These are phyloP conservation scores for Irpex sp. DNA, from an alignment of 1,284 basidiomycete genomes.

Conservation along the genomic window DNA sequence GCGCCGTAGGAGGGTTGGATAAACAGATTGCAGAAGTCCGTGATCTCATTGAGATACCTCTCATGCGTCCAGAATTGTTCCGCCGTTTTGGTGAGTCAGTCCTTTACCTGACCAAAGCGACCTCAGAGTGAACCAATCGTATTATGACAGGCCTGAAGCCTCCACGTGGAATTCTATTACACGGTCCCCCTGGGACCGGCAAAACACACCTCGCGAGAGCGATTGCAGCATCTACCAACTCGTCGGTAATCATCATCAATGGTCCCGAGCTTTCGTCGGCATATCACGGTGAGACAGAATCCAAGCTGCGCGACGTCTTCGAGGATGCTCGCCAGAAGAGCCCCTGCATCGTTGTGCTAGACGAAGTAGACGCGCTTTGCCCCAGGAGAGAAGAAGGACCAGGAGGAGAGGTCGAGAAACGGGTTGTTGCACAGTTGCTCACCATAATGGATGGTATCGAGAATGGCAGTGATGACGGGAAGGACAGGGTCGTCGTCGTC, in stretches of 20 bases:
- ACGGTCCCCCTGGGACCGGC: constrained; percentile 92
- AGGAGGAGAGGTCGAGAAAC: constrained; percentile 91
- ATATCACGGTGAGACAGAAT: constrained; percentile 96
- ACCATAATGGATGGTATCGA: constrained; percentile 96
- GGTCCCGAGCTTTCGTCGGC: constrained; percentile 94
- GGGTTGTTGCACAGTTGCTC: constrained; percentile 93
- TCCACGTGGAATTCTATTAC: constrained; percentile 84
- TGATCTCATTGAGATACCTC: constrained; percentile 92
- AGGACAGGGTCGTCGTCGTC: constrained; percentile 82
- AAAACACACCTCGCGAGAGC: constrained; percentile 92
- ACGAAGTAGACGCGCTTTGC: constrained; percentile 95
- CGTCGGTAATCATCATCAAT: constrained; percentile 85
- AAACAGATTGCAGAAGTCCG: constrained; percentile 88
- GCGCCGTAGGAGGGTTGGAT: constrained; percentile 84
- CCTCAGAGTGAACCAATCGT: constrained; percentile 9
- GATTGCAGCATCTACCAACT: constrained; percentile 78
- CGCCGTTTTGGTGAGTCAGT: constrained; percentile 69
- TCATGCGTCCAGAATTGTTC: constrained; percentile 89
- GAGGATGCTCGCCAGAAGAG: constrained; percentile 76
- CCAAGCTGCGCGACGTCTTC: constrained; percentile 87
- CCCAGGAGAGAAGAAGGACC: constrained; percentile 85
- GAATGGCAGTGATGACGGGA: constrained; percentile 37
- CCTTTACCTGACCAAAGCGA: constrained; percentile 12
- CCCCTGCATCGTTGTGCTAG: constrained; percentile 92
- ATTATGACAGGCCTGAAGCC: constrained; percentile 70